phyloP scores from a whole-genome alignment of 345 rosid species.

The Punica granatum region DNA sequence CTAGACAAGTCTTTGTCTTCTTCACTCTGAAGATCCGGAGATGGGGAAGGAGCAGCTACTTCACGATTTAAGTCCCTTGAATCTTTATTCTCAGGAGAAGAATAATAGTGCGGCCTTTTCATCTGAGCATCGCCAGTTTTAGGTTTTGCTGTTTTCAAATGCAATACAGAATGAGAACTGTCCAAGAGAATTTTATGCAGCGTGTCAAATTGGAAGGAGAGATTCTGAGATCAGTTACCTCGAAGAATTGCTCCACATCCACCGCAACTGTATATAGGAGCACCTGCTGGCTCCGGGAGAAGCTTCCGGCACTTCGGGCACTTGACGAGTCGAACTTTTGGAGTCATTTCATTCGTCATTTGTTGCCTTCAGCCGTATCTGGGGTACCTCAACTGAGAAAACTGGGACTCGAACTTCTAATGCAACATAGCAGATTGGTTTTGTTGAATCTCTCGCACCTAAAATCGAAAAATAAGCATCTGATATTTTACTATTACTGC shows the following conservation, averaged over 20 bases:
- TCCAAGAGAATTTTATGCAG: background rate
- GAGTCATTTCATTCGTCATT: slow-evolving; percentile 10
- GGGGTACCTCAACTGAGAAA: background rate
- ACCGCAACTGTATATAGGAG: slow-evolving; percentile 16
- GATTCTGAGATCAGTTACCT: slow-evolving; percentile 6
- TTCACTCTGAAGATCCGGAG: background rate
- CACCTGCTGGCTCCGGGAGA: slow-evolving; percentile 10
- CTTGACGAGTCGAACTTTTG: slow-evolving; percentile 11
- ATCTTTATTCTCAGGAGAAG: background rate
- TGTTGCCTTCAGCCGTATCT: background rate
- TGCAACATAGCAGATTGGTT: background rate
- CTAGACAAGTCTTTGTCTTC: slow-evolving; percentile 2
- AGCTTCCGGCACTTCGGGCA: slow-evolving; percentile 17
- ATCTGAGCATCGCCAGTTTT: slow-evolving; percentile 8
- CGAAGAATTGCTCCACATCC: slow-evolving; percentile 17
- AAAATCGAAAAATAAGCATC: background rate
- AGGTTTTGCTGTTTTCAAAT: background rate
- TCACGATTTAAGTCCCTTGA: background rate
- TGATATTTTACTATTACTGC: background rate
- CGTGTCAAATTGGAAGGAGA: background rate
- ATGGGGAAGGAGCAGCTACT: slow-evolving; percentile 2
- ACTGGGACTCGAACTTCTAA: background rate
- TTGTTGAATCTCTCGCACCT: background rate
- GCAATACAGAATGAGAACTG: background rate
- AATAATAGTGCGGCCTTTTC: background rate